A percentile compares a stretch with the other conserved stretches of the same genome.
phyloP scores from a whole-genome alignment of 345 rosid genomes.

The Firmiana major region DNA sequence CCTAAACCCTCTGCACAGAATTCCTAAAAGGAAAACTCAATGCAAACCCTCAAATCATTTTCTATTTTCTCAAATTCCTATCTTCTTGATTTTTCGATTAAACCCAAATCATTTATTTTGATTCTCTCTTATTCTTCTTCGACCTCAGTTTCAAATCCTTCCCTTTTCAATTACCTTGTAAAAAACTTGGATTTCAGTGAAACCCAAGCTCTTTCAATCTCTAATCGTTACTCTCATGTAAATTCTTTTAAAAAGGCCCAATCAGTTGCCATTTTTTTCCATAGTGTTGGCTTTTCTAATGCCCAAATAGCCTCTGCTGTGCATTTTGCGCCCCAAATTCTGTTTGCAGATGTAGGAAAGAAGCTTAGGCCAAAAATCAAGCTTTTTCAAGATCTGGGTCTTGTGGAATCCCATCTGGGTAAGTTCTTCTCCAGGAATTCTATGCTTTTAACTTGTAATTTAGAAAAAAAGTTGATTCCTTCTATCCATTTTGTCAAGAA shows the following conservation, averaged over 20 bases:
- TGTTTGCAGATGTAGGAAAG: not conserved
- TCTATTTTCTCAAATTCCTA: not conserved
- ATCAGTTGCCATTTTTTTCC: not conserved
- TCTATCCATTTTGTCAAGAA: not conserved
- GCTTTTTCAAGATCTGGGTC: constrained; percentile 8
- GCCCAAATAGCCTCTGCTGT: not conserved
- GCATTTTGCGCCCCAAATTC: not conserved
- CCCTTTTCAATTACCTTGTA: not conserved
- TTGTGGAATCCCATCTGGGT: not conserved
- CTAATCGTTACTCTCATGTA: not conserved
- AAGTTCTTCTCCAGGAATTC: constrained; percentile 4
- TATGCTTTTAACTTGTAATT: not conserved
- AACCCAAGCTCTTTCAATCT: not conserved
- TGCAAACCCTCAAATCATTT: constrained; percentile 1
- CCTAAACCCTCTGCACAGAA: not conserved
- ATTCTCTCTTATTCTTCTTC: not conserved
- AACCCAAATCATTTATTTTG: not conserved
- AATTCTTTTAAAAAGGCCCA: not conserved
- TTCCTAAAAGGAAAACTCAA: not conserved
- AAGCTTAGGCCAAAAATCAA: constrained; percentile 5
- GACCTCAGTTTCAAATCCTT: not conserved
- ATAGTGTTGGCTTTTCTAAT: constrained; percentile 7
- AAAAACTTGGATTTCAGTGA: not conserved
- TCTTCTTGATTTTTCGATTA: not conserved
- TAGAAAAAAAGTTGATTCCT: constrained; percentile 5